These are phyloP conservation scores for Vanrija sp. DNA, from an alignment of 1,284 basidiomycete genomes.

Conservation along the genomic window DNA sequence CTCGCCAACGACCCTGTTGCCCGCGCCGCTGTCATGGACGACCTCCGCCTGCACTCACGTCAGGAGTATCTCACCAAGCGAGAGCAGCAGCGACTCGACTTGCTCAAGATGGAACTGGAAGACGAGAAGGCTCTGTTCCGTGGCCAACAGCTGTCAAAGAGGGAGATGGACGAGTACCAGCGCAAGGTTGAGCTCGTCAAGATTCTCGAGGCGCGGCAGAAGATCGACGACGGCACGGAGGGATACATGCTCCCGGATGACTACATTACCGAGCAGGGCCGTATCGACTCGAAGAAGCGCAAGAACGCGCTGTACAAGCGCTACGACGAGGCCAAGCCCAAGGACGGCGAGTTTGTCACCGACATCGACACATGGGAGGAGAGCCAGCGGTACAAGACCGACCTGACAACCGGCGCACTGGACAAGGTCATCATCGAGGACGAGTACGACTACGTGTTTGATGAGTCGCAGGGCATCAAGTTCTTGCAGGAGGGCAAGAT, in stretches of 20 bases:
- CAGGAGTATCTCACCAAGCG: slow-evolving; percentile 95
- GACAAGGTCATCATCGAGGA: slow-evolving; percentile 74
- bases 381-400: slow-evolving; percentile 82
- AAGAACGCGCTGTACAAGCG: slow-evolving; percentile 89
- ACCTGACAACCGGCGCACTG: slow-evolving; percentile 81
- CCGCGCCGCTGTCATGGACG: slow-evolving; percentile 72
- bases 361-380: slow-evolving; percentile 97
- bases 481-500: slow-evolving; percentile 84
- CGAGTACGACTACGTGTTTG: slow-evolving; percentile 93
- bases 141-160: slow-evolving; percentile 75
- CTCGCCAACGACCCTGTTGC: slow-evolving; percentile 81
- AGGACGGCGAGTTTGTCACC: slow-evolving; percentile 84
- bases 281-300: slow-evolving; percentile 95
- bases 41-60: slow-evolving; percentile 76
- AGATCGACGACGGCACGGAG: slow-evolving; percentile 89
- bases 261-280: slow-evolving; percentile 98
- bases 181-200: slow-evolving; percentile 88
- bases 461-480: slow-evolving; percentile 93
- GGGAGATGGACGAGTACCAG: slow-evolving; percentile 76
- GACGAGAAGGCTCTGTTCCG: slow-evolving; percentile 85
- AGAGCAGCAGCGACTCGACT: slow-evolving; percentile 91
- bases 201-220: slow-evolving; percentile 87
- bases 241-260: slow-evolving; percentile 94
- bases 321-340: slow-evolving; percentile 74
- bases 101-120: slow-evolving; percentile 85